A percentile compares a stretch with the other conserved stretches of the same genome.
These are phyloP conservation scores for Pyricularia grisea DNA, from an alignment of 2,329 filamentous ascomycete species.

Conservation along the genomic window DNA sequence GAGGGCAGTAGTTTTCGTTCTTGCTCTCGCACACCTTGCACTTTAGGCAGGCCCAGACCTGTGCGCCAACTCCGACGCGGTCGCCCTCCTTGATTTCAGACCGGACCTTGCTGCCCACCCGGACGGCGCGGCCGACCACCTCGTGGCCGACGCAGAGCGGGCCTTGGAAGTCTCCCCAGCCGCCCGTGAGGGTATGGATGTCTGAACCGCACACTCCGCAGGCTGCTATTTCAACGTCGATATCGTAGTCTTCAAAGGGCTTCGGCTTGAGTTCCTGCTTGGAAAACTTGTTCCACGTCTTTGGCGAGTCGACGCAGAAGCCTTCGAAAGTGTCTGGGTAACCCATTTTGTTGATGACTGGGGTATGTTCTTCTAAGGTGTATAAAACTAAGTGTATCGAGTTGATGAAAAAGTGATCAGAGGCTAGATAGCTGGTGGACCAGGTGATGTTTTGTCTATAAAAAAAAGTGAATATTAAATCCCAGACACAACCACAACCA, in stretches of 20 bases:
- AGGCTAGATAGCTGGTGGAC: background rate
- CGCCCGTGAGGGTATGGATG: conserved; percentile 48
- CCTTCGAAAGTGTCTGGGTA: conserved; percentile 34
- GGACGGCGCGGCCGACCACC: conserved; percentile 26
- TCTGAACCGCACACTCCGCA: conserved; percentile 55
- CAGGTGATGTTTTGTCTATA: background rate
- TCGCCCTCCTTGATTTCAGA: conserved; percentile 47
- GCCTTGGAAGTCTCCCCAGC: conserved; percentile 36
- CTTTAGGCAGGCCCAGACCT: conserved; percentile 46
- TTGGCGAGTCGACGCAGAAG: conserved; percentile 31
- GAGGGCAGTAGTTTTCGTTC: conserved; percentile 41
- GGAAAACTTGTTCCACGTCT: conserved; percentile 31
- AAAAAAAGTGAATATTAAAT: background rate
- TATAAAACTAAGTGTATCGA: background rate
- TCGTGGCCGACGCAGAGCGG: conserved; percentile 50
- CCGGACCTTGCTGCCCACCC: conserved; percentile 27
- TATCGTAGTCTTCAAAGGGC: conserved; percentile 56
- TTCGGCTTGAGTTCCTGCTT: conserved; percentile 13
- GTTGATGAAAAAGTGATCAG: background rate
- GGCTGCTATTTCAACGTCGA: conserved; percentile 62
- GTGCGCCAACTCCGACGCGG: conserved; percentile 54
- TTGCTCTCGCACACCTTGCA: conserved; percentile 34
- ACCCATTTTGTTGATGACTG: conserved; percentile 20
- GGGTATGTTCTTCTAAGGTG: background rate
- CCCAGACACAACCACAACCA: background rate